Evolutionary conservation across 495 filamentous ascomycete species (phyloP), one percentile per base, ranked within the genome.

Genomic region (Aspergillus olivimuriae): DNA sequence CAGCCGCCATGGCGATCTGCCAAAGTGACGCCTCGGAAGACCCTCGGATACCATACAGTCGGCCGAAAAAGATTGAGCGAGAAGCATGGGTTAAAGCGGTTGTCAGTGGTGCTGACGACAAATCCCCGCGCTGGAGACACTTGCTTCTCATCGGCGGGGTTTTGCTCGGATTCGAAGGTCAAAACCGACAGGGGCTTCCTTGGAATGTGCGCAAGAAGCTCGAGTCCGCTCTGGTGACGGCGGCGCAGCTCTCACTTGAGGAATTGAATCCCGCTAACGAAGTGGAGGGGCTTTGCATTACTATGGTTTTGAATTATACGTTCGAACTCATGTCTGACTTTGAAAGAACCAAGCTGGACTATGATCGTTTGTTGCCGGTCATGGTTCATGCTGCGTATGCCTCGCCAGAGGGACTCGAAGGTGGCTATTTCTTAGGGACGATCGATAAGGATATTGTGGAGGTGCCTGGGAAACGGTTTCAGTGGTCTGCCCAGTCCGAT

Each of bases 71-170:
- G 63, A 36, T 69, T 76, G 50, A 64, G 50, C 48, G 75, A 28
- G 86, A 94, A 47, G 85, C 81, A 26, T 98, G 92, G 92, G 74
- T 86, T 4, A 80, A 79, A 47, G 89, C 89, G 0, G 76, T 95
- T 1, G 77, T 89, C 16, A 83, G 81, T 55, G 91, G 92, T 9
- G 82, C 87, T 3, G 87, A 97, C 57, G 84, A 90, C 10, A 75
- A 78, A 49, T 89, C 88, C 2, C 84, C 79, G 36, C 70, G 88
- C 62, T 96, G 91, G 92, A 82, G 87, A 65, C 92, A 97, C 65
- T 56, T 89, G 19, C 69, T 95, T 18, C 73, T 90, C 2, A 75
- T 97, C 7, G 80, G 77, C 2, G 92, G 92, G 10, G 68, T 97
- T 10, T 56, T 97, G 51, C 76, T 91, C 52, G 92, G 89, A 30